Evolutionary conservation across 805 yeast species (phyloP).

Genomic region (Schwanniomyces pseudopolymorphus): DNA sequence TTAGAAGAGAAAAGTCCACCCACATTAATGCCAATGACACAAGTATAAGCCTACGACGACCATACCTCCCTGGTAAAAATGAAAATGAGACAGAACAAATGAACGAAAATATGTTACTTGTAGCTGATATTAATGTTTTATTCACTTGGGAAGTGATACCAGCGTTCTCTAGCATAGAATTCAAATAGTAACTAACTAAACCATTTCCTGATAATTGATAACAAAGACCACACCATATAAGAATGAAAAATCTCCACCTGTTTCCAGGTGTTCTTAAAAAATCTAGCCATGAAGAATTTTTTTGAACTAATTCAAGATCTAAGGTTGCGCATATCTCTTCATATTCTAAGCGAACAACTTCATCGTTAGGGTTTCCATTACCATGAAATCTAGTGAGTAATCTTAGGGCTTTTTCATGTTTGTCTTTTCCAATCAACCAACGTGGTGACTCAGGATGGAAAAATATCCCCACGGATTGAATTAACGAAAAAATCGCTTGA

Average conservation of each 20-base stretch:
- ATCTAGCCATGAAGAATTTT: not conserved
- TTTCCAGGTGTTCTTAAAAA: not conserved
- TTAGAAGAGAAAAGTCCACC: slow-evolving; percentile 15
- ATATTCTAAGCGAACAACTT: slow-evolving; percentile 13
- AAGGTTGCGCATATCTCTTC: slow-evolving; percentile 13
- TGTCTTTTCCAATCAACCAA: slow-evolving; percentile 35
- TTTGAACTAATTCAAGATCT: not conserved
- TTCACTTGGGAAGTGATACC: slow-evolving; percentile 12
- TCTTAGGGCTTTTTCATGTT: slow-evolving; percentile 25
- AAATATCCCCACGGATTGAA: slow-evolving; percentile 36
- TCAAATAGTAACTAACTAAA: slow-evolving; percentile 32
- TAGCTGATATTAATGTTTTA: slow-evolving; percentile 2
- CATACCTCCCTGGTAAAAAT: not conserved
- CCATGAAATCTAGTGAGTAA: slow-evolving; percentile 24
- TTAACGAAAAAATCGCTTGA: slow-evolving; percentile 47
- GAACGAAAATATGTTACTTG: not conserved
- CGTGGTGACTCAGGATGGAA: slow-evolving; percentile 52
- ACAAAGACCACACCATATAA: slow-evolving; percentile 24
- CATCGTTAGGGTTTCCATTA: slow-evolving; percentile 7
- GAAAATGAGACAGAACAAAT: not conserved
- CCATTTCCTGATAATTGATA: slow-evolving; percentile 50
- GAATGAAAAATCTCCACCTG: not conserved
- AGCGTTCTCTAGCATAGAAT: slow-evolving; percentile 11
- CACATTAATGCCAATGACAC: not conserved
- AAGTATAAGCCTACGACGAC: not conserved